Conservation (phyloP, 2,329 filamentous ascomycete species). For the Phyllosticta citriasiana region DNA sequence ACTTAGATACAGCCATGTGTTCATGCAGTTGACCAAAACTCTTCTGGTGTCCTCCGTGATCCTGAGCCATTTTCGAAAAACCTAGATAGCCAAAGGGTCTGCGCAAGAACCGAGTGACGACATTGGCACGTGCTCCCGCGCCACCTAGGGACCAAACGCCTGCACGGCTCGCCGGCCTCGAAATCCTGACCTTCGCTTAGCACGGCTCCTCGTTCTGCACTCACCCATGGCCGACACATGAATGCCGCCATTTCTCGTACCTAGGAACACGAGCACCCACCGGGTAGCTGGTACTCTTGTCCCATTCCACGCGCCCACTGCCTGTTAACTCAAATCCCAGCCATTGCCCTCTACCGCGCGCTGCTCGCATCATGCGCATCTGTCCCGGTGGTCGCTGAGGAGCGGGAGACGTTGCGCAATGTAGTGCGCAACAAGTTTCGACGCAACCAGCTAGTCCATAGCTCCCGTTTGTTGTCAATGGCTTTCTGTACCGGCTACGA, state of each 20-base stretch:
- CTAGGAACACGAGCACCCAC: constrained; percentile 40
- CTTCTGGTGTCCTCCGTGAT: no score
- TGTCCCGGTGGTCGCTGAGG: constrained; percentile 41
- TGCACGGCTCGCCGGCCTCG: not conserved
- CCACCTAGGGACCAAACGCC: not conserved
- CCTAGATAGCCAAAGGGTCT: not conserved
- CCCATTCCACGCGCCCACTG: not conserved
- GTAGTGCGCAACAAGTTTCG: constrained; percentile 54
- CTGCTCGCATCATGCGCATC: constrained; percentile 50
- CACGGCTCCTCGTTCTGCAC: not conserved
- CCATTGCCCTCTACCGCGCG: constrained; percentile 62
- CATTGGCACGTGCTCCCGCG: constrained; percentile 3
- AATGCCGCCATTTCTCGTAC: constrained; percentile 37
- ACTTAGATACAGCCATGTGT: no score
- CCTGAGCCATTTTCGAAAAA: not conserved
- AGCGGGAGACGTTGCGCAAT: constrained; percentile 43
- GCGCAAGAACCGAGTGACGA: constrained; percentile 1
- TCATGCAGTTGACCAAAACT: no score
- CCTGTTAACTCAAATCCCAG: constrained; percentile 27
- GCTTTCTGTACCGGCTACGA: constrained; percentile 53
- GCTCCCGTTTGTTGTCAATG: constrained; percentile 49
- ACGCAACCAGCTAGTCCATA: constrained; percentile 48
- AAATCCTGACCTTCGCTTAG: not conserved
- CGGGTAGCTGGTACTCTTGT: constrained; percentile 37
- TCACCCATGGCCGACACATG: constrained; percentile 16